Conservation (phyloP, 345 rosid genomes). For the Physaria fendleri region DNA sequence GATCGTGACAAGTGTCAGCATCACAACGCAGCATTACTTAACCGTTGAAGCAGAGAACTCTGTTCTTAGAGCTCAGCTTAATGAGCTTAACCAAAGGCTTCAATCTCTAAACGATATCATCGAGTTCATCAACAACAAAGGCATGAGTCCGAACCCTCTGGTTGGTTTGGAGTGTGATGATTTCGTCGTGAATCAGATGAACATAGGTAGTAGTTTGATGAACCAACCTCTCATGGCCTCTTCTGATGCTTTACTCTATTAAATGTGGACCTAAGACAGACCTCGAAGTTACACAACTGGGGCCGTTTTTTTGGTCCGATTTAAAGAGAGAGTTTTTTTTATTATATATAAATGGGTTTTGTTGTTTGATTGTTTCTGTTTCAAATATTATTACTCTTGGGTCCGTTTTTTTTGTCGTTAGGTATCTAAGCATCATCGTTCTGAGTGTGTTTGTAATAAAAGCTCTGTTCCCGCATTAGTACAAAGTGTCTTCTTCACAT, state of each 20-base stretch:
- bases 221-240: slow-evolving; percentile 71
- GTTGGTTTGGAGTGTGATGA: slow-evolving; percentile 30
- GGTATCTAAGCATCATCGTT: slow-evolving; percentile 13
- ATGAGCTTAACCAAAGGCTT: slow-evolving; percentile 64
- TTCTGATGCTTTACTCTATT: slow-evolving; percentile 50
- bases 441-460: slow-evolving; percentile 29
- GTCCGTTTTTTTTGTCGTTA: slow-evolving; percentile 14
- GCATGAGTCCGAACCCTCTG: slow-evolving; percentile 14
- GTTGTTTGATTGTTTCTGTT: slow-evolving; percentile 13
- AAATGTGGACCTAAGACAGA: slow-evolving; percentile 15
- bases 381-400: neutral
- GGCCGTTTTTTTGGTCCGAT: slow-evolving; percentile 17
- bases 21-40: slow-evolving; percentile 51
- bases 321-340: neutral
- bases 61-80: slow-evolving; percentile 59
- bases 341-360: neutral
- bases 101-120: slow-evolving; percentile 69
- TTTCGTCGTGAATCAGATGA: slow-evolving; percentile 41
- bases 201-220: slow-evolving; percentile 37
- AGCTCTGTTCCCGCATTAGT: slow-evolving; percentile 25
- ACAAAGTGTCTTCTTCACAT: slow-evolving; percentile 17
- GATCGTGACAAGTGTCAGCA: slow-evolving; percentile 45
- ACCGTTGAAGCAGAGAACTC: slow-evolving; percentile 71
- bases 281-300: slow-evolving; percentile 12
- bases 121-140: slow-evolving; percentile 4